Evolutionary conservation across 2,329 filamentous ascomycete genomes (phyloP), one percentile per base, ranked within the genome.

Genomic region (Alternaria viburni): DNA sequence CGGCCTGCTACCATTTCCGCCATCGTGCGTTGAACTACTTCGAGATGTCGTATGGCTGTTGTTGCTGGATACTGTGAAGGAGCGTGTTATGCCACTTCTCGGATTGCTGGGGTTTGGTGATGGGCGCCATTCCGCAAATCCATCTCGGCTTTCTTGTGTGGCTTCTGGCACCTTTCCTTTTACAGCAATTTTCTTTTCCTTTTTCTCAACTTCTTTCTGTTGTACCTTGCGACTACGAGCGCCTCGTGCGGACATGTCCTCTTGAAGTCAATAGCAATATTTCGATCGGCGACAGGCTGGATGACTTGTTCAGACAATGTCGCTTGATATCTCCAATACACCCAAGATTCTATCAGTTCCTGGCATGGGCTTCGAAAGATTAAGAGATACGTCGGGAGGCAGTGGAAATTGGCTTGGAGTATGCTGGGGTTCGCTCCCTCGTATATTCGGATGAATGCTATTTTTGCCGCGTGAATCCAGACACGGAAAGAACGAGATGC

Each of bases 141-240:
- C 69, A 66, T 78, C 77, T 30, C 69, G 64, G 67, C 52, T 65
- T 23, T 63, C 67, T n/a, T 62, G 64, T 28, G 69, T 62, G 8
- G 65, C 49, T 26, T 77, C 73, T 32, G 72, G 62, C n/a, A 65
- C 67, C 54, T 76, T 77, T 6, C 68, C 65, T 51, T 79, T 78
- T 13, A 70, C 69, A n/a, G 72, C 65, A 12, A 66, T 56, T 62
- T 79, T 81, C 65, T 79, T 80, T 60, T 80, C 80, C 52, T 75
- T 76, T 67, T 81, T 81, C 55, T 80, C 70, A 13, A 81, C 79
- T 43, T 80, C 73, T 60, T 81, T 81, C 30, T 74, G 69, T 58
- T 79, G 74, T n/a, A 75, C 77, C 67, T 81, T 81, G 6, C 80
- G 76, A 58, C 78, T 77, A 21, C 77, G 71, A 13, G 79, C 79